Base-by-base conservation (phyloP, 805 yeast genomes). In the Ogataea polymorpha region DNA sequence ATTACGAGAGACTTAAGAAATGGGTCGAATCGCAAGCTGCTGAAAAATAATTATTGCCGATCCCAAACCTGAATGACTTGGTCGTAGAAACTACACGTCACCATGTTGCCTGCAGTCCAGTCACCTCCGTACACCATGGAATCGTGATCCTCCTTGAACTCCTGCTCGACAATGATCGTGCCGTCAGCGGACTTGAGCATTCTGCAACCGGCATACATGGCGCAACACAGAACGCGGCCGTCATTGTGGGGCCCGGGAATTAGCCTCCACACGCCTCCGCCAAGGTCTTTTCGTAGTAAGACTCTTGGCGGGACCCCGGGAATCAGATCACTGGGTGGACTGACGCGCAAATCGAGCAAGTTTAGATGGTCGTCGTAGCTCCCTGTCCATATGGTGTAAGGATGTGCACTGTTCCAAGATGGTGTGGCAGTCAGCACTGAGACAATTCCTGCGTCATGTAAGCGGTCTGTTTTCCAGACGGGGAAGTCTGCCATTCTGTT, bases 111-210 rank as follows among this genome's bases (percentile, higher is more conserved):
- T 6, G 71, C 77, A 4, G 69, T 68, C 96, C 97, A 90, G 56
- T 86, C 96, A 4, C 95, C 96, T 0, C 98, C 99, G 56, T 91
- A 91, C 41, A 91, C 90, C 88, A 93, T 91, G 45, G 96, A 87
- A 36, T 80, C 81, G 58, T 91, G 98, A 23, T 83, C 85, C 10
- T 73, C 71, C 54, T 81, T 82, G 57, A 77, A 74, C 41, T 71
- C 73, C 18, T 67, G 66, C 3, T 61, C 56, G 39, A 75, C 61
- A 7, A 42, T 39, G 1, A 64, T 53, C 2, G 49, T 41, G 9
- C 56, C 65, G 5, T 46, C 44, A 4, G 50, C 51, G n/a, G 71
- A 55, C 11, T 59, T 59, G 1, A 90, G 59, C 0, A 90, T 67
- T 42, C 89, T 71, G 2, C 96, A 96, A 13, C 99, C 99, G 50